phyloP scores from a whole-genome alignment of 805 yeast genomes.

The Yarrowia alimentaria region DNA sequence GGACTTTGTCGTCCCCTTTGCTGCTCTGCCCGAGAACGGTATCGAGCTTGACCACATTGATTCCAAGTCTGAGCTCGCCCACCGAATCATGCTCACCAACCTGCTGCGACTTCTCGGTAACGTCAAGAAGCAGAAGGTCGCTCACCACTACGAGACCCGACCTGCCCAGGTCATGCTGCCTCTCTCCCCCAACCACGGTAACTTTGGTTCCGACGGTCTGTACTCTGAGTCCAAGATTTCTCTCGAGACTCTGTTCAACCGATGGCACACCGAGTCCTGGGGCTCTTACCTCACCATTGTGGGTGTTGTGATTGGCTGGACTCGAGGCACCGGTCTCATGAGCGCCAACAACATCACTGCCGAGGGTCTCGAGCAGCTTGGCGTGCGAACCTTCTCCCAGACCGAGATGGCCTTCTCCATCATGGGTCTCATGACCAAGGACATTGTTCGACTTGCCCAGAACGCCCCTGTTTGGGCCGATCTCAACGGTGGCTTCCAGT shows the following conservation, averaged over 20 bases:
- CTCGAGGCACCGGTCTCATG: slow-evolving; percentile 99
- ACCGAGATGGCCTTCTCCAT: slow-evolving; percentile 99
- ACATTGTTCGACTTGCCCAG: slow-evolving; percentile 82
- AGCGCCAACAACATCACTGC: slow-evolving; percentile 95
- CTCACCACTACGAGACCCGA: slow-evolving; percentile 80
- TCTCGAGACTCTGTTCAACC: slow-evolving; percentile 93
- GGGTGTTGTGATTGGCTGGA: slow-evolving; percentile 99
- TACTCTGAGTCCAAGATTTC: slow-evolving; percentile 97
- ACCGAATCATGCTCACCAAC: slow-evolving; percentile 97
- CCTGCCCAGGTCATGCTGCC: slow-evolving; percentile 98
- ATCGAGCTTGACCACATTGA: slow-evolving; percentile 90
- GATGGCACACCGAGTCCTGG: slow-evolving; percentile 99
- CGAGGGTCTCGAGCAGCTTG: slow-evolving; percentile 91
- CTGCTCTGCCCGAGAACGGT: slow-evolving; percentile 99
- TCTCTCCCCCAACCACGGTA: slow-evolving; percentile 98
- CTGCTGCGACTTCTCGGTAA: slow-evolving; percentile 87
- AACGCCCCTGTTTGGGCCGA: slow-evolving; percentile 95
- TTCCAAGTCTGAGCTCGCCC: slow-evolving; percentile 96
- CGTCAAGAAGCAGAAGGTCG: slow-evolving; percentile 78
- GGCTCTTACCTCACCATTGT: slow-evolving; percentile 87
- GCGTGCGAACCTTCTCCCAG: slow-evolving; percentile 97
- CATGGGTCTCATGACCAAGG: slow-evolving; percentile 88
- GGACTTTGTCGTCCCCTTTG: slow-evolving; percentile 94
- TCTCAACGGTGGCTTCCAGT: slow-evolving; percentile 97
- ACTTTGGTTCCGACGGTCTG: slow-evolving; percentile 96